Percentiles rank a stretch among this genome's conserved stretches.
Evolutionary conservation across 106 monocot genomes (phyloP).

Genomic region (Dendrobium nobile): DNA sequence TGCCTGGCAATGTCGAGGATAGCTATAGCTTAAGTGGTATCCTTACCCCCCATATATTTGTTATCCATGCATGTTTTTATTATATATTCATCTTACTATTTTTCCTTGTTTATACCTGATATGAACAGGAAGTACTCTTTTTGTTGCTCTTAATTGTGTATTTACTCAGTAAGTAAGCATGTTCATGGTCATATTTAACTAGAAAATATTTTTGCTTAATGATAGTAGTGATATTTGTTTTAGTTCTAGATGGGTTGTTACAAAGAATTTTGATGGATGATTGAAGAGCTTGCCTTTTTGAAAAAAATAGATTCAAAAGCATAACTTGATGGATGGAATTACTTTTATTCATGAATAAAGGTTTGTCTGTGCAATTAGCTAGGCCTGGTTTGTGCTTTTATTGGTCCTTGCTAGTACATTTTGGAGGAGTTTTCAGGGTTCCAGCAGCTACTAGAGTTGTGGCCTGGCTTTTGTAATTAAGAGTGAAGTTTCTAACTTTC

Average conservation of each 20-base stretch:
- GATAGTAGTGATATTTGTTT: background rate
- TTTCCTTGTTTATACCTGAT: background rate
- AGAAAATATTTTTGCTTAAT: background rate
- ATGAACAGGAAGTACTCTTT: background rate
- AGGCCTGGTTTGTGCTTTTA: no score
- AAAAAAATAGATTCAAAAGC: background rate
- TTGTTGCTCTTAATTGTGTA: background rate
- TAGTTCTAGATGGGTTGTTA: background rate
- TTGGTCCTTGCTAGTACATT: background rate
- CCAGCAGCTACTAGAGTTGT: background rate
- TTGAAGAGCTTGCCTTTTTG: background rate
- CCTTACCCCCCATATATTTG: background rate
- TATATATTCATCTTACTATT: background rate
- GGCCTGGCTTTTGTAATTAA: background rate
- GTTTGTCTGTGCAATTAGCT: no score
- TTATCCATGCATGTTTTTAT: background rate
- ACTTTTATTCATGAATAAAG: background rate
- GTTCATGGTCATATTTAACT: background rate
- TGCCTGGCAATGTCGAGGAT: slow-evolving; percentile 43
- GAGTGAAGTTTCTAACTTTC: background rate
- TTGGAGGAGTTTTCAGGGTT: background rate
- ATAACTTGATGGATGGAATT: background rate
- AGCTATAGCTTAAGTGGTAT: slow-evolving; percentile 35
- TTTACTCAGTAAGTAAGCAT: background rate
- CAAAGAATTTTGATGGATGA: background rate